Base-by-base conservation (phyloP, 2,329 filamentous ascomycete genomes). In the Blastomyces silverae region DNA sequence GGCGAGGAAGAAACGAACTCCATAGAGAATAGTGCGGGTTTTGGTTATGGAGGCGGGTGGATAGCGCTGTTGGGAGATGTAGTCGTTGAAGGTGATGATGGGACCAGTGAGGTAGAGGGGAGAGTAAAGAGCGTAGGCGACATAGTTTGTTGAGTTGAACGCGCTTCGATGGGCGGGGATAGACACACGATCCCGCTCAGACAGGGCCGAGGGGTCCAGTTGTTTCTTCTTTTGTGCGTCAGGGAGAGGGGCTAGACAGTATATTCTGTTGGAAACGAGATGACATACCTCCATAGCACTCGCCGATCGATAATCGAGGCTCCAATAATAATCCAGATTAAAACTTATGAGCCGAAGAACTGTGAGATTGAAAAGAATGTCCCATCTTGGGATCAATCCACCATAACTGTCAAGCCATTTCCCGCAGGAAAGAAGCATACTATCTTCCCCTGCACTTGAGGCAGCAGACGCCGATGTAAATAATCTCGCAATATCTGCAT, bases 11-110 rank as follows among this genome's bases (percentile, higher is more conserved):
- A 97, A 95, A 31, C 94, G 91, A 58, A 96, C 77, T 28, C 82
- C 92, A 73, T 99, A 99, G 57, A 91, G 86, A 39, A 88, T 74
- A 1, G 89, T 97, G 63, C 92, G 90, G 2, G 79, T 77, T 3
- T 76, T 77, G 69, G 88, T 89, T 71, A 94, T 87, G 65, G 85
- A 92, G 13, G 88, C 83, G 0, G 90, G 79, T 15, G 83, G 84
- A 77, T 93, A 89, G 69, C 90, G 89, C 66, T 84, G 82, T 75
- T 99, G 94, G 0, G 90, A 89, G 67, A 97, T 88, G 80, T 94
- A 99, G 80, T 99, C 95, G 78, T 99, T 99, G 81, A 97, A 99
- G 15, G 92, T 97, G 67, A 99, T 76, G 72, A 99, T 96, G 0
- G 94, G 94, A 0, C 94, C 94, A 0, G 92, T 86, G 42, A 99